Evolutionary conservation across 495 filamentous ascomycete genomes (phyloP), one percentile per base, ranked within the genome.

Genomic region (Penicillium diatomitis): DNA sequence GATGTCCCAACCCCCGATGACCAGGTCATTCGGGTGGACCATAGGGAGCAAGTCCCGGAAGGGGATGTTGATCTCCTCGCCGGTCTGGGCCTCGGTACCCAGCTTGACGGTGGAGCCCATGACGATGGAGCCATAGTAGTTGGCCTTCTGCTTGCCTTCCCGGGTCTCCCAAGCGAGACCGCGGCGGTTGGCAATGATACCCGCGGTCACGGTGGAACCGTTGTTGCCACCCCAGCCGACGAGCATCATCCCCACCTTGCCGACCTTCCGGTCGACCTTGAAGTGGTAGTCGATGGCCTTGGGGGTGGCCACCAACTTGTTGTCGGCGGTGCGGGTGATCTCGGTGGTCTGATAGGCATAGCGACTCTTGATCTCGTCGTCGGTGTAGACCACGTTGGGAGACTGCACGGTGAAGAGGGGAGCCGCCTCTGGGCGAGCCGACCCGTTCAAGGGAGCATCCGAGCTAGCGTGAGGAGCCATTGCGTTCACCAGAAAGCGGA

Each of bases 211-310:
- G 53, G 92, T 98, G 54, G 88, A 85, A 60, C 92, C 92, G 65
- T 98, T 97, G 83, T 98, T 98, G 60, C 92, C 92, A 71, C 92
- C 92, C 87, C 83, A 92, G 52, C 92, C 92, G 52, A 97, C 94
- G 62, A 98, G 80, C 92, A 98, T 96, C 75, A 95, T 76, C 61
- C 92, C 92, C 51, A 88, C 78, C 78, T 95, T 96, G 68, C 87
- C 87, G 37, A 96, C 79, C 67, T 88, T 87, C 63, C 89, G 88
- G 63, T 95, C 86, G 62, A 92, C 86, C 79, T 95, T 95, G 87
- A 98, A 97, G 75, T 96, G 82, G 69, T 97, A 97, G 55, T 83
- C 71, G 49, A 84, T 89, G 70, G 95, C 84, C 75, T 88, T 87
- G 56, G 92, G 92, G 38, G 80, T 82, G 50, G 87, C 92, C 43